Base-by-base conservation (phyloP, 352 stramenopile genomes). In the Blastocystis sp. region DNA sequence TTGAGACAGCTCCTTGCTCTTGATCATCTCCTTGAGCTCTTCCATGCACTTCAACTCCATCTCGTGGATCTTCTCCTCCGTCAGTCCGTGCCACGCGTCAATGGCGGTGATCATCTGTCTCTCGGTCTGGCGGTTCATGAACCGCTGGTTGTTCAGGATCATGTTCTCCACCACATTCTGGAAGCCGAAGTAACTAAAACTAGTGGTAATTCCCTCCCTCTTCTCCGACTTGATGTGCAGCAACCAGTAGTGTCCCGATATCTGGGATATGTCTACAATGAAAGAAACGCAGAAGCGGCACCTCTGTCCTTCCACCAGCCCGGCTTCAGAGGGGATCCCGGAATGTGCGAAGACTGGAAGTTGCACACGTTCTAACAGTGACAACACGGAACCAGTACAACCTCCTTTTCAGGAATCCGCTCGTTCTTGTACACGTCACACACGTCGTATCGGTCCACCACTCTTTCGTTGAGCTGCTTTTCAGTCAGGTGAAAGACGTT, bases 111-210 rank as follows among this genome's bases (percentile, higher is more conserved):
- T 55, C 67, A 78, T 78, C 45, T 78, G 67, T 55, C 67, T 37
- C 67, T 78, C 67, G 3, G 67, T 78, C 39, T 78, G 67, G 13
- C 67, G n/a, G n/a, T 78, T 78, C 67, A 78, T 78, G 37, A 59
- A 78, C n/a, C 67, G 50, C 67, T 78, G 67, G n/a, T 78, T 78
- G 6, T 2, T 55, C 12, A 55, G n/a, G 29, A 78, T 78, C 19
- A 78, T 33, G 45, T 33, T 59, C 39, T 78, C 67, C n/a, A 33
- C 67, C 24, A 78, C 3, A 4, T 6, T 55, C 29, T 78, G 67
- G 67, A 78, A 61, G 9, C 67, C 67, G 29, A 78, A 78, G 39
- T 61, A 78, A 37, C 6, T 13, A 24, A 78, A 78, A 24, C 67
- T 78, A 78, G 4, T 13, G 13, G 10, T 61, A 12, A 78, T n/a